Base-by-base conservation (phyloP, 306 rosid genomes). In the cucumber (Cucumis sativus) region DNA sequence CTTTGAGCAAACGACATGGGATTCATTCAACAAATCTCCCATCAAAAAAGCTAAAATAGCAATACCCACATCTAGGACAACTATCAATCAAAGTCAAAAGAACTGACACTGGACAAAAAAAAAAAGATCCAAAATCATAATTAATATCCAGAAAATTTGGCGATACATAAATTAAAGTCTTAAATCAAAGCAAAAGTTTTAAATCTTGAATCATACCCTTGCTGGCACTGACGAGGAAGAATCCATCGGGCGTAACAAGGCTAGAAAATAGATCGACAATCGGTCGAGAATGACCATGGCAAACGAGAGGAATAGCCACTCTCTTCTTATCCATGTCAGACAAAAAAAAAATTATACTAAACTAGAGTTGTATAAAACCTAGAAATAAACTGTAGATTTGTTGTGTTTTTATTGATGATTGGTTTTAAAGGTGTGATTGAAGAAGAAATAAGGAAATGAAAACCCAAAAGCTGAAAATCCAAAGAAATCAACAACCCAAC, bases 161-260 rank as follows among this genome's bases (percentile, higher is more conserved):
- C 23, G 62, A 73, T 73, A 33, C 41, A 33, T 30, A 33, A 73
- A 73, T 54, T 17, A 10, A 73, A 54, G 11, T 33, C 15, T 9
- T 7, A 71, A 71, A 43, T 15, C 18, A 51, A 52, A 39, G 1
- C 2, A 13, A 52, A 51, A 11, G 14, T 14, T 43, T 21, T 7
- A 15, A 28, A 16, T 30, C 6, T 37, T 25, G 56, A 51, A 4
- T 13, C 78, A 39, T 85, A 95, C 99, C 99, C 83, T 95, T 95
- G 93, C 99, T 95, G 70, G 99, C 99, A 76, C 99, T 95, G 83
- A 92, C 91, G 84, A 93, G 93, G 80, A 93, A 93, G 85, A 89
- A 93, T 0, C 98, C 98, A 87, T 93, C 98, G 1, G 93, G 92
- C 30, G 98, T 93, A 74, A 91, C 82, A 17, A 96, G 97, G 81